A percentile compares a stretch with the other conserved stretches of the same genome.
These are phyloP conservation scores for Xylaria venustula DNA, from an alignment of 495 filamentous ascomycete species.

Conservation along the genomic window DNA sequence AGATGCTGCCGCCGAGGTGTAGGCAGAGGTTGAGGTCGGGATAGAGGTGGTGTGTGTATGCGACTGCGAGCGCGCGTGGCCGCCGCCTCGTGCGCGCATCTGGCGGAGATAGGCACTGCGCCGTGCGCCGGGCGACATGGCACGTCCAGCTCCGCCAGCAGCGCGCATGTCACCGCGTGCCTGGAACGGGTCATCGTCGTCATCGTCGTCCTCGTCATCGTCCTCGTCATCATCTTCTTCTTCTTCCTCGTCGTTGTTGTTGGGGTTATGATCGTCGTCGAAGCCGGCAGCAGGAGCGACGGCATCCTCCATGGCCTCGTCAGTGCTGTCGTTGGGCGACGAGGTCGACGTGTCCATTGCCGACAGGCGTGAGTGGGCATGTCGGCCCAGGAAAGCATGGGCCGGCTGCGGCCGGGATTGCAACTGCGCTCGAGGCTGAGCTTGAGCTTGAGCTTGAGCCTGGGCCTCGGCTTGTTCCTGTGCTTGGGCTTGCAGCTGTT, in stretches of 20 bases:
- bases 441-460: slow-evolving; percentile 23
- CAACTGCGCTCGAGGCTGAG: slow-evolving; percentile 17
- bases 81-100: slow-evolving; percentile 14
- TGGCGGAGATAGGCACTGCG: slow-evolving; percentile 8
- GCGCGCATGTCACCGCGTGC: slow-evolving; percentile 20
- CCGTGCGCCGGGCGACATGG: slow-evolving; percentile 9
- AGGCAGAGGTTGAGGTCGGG: neutral
- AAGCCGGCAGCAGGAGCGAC: neutral
- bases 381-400: neutral
- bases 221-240: slow-evolving; percentile 9
- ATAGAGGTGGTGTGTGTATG: slow-evolving; percentile 9
- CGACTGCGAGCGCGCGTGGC: slow-evolving; percentile 11
- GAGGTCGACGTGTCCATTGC: slow-evolving; percentile 27
- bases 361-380: slow-evolving; percentile 8
- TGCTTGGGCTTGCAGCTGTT: slow-evolving; percentile 21
- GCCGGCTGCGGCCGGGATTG: slow-evolving; percentile 12
- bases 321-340: slow-evolving; percentile 15
- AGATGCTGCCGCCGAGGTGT: slow-evolving; percentile 6
- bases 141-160: slow-evolving; percentile 2
- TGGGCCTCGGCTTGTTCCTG: too few species aligned
- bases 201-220: slow-evolving; percentile 25
- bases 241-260: neutral
- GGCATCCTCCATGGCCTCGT: slow-evolving; percentile 23
- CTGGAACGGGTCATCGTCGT: slow-evolving; percentile 29
- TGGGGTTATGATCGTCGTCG: slow-evolving; percentile 2